Conservation (phyloP, 2,329 filamentous ascomycete species). For the Paracamarosporium sp. region DNA sequence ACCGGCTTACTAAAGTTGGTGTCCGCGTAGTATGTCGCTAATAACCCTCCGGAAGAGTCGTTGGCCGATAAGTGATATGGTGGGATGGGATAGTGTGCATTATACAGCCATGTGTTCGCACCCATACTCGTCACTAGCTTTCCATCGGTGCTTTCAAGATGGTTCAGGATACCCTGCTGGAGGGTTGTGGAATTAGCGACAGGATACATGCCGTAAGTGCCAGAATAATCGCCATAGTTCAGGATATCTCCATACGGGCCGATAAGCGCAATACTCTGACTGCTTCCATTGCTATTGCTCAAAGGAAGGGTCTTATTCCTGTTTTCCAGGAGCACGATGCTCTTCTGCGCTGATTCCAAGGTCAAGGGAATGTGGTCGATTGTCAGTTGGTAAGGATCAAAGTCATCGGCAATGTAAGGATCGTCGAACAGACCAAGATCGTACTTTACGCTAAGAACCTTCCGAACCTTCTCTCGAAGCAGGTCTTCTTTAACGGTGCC, state of each 20-base stretch:
- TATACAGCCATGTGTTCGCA: conserved; percentile 54
- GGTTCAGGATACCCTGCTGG: conserved; percentile 46
- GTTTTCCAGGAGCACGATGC: conserved; percentile 54
- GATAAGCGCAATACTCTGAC: conserved; percentile 48
- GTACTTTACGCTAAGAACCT: conserved; percentile 52
- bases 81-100: conserved; percentile 53
- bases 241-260: conserved; percentile 52
- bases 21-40: conserved; percentile 51
- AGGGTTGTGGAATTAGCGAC: conserved; percentile 49
- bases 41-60: conserved; percentile 46
- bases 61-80: conserved; percentile 50
- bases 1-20: conserved; percentile 46
- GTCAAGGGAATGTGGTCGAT: conserved; percentile 45
- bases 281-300: conserved; percentile 29
- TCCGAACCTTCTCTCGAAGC: conserved; percentile 46
- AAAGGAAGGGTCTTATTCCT: conserved; percentile 50
- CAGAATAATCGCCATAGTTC: conserved; percentile 56
- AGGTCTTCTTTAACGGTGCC: conserved; percentile 44
- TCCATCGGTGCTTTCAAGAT: conserved; percentile 29
- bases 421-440: conserved; percentile 52
- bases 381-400: conserved; percentile 47
- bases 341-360: conserved; percentile 53
- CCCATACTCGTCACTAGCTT: conserved; percentile 53
- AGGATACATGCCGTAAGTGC: conserved; percentile 51
- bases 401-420: conserved; percentile 44